Conservation (phyloP, 345 rosid genomes). For the Salix dunnii region DNA sequence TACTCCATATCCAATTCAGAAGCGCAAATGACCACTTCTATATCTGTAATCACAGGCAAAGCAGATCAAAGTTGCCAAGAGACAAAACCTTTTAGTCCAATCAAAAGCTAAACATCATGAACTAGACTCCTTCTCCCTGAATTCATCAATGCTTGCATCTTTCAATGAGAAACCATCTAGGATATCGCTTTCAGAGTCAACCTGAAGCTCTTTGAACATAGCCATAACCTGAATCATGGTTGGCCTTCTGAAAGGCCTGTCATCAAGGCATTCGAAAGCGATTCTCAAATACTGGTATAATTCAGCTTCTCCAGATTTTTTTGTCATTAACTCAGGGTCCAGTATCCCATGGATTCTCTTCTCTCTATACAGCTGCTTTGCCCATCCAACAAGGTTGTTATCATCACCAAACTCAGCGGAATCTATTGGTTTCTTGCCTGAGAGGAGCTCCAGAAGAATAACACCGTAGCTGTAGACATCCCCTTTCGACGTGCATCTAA, state of each 20-base stretch:
- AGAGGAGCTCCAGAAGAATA: conserved; percentile 84
- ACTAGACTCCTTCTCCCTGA: conserved; percentile 49
- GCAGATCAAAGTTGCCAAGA: not conserved
- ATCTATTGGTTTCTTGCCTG: conserved; percentile 91
- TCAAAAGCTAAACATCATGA: conserved; percentile 15
- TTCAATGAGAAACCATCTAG: conserved; percentile 68
- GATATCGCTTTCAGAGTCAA: conserved; percentile 69
- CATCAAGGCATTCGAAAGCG: conserved; percentile 89
- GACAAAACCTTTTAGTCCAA: conserved; percentile 2
- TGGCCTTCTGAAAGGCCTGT: conserved; percentile 76
- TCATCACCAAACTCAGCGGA: conserved; percentile 80
- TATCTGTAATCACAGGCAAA: not conserved
- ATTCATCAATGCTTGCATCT: conserved; percentile 58
- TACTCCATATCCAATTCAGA: conserved; percentile 1
- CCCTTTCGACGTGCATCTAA: conserved; percentile 90
- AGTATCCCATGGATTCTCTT: conserved; percentile 59
- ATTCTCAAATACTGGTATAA: conserved; percentile 63
- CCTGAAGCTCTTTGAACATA: conserved; percentile 91
- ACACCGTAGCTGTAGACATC: conserved; percentile 97
- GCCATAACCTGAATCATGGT: conserved; percentile 98
- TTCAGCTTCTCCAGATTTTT: conserved; percentile 57
- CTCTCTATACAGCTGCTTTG: conserved; percentile 75
- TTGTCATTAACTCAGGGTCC: conserved; percentile 52
- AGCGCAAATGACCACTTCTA: not conserved
- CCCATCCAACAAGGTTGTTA: conserved; percentile 95